phyloP scores from a whole-genome alignment of 345 rosid genomes.

The Pistacia vera region DNA sequence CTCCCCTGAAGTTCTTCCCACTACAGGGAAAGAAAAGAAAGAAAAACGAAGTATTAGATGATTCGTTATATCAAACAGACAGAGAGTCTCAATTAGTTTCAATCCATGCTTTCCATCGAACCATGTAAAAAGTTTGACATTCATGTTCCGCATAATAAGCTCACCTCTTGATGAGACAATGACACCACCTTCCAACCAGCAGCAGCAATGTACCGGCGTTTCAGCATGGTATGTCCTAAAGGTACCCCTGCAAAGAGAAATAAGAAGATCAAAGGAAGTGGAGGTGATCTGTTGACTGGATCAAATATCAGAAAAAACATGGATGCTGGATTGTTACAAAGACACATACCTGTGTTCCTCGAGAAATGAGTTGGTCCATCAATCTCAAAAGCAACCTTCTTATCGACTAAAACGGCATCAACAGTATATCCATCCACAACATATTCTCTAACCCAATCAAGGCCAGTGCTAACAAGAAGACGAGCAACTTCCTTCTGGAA shows the following conservation, averaged over 20 bases:
- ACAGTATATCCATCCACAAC: conserved; percentile 69
- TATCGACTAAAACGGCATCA: conserved; percentile 83
- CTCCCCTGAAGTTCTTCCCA: conserved; percentile 91
- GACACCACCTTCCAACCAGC: conserved; percentile 90
- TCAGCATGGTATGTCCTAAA: conserved; percentile 85
- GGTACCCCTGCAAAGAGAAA: conserved; percentile 60
- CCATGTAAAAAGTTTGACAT: no score
- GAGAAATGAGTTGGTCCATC: conserved; percentile 97
- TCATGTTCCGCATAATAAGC: conserved; percentile 15
- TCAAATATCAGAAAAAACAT: background rate
- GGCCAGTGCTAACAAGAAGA: conserved; percentile 84
- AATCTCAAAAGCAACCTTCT: conserved; percentile 84
- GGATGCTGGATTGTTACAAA: conserved; percentile 10
- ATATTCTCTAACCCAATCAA: conserved; percentile 83
- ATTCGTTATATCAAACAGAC: background rate
- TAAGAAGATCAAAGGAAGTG: background rate
- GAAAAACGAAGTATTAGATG: background rate
- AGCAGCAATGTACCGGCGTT: conserved; percentile 70
- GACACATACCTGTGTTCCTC: conserved; percentile 68
- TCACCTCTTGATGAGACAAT: conserved; percentile 77
- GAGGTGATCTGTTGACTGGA: background rate
- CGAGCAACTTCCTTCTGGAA: conserved; percentile 90
- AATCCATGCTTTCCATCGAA: no score
- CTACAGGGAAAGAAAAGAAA: conserved; percentile 30
- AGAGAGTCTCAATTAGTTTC: background rate